A percentile compares a stretch with the other conserved stretches of the same genome.
phyloP scores from a whole-genome alignment of 495 filamentous ascomycete species.

The Friedmanniomyces simplex region DNA sequence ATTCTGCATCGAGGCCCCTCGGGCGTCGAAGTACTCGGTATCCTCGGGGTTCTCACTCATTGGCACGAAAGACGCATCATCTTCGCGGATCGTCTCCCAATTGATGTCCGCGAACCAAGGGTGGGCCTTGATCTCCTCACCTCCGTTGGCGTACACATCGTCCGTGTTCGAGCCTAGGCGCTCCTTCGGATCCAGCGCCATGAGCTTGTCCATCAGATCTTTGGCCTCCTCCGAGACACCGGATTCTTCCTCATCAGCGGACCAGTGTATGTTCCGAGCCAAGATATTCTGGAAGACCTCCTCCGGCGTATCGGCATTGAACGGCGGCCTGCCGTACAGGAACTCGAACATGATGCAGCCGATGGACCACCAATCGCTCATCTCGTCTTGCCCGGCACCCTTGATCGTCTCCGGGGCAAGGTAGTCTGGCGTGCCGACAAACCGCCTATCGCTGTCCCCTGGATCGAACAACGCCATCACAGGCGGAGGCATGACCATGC shows the following conservation, averaged over 20 bases:
- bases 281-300: constrained; percentile 96
- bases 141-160: constrained; percentile 68
- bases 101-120: constrained; percentile 81
- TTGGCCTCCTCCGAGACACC: constrained; percentile 69
- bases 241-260: constrained; percentile 49
- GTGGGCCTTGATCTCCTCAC: constrained; percentile 80
- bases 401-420: constrained; percentile 94
- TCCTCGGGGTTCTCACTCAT: constrained; percentile 89
- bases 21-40: constrained; percentile 92
- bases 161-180: constrained; percentile 76
- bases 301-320: constrained; percentile 83
- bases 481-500: constrained; percentile 71
- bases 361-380: constrained; percentile 98
- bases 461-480: constrained; percentile 95
- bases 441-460: constrained; percentile 81
- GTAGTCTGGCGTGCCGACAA: constrained; percentile 96
- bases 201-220: constrained; percentile 83
- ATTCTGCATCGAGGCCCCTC: constrained; percentile 78
- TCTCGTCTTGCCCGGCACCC: constrained; percentile 88
- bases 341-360: constrained; percentile 98
- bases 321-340: constrained; percentile 83
- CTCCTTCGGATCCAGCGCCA: constrained; percentile 67
- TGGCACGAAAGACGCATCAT: constrained; percentile 92
- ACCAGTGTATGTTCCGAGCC: constrained; percentile 79
- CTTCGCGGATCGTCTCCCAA: constrained; percentile 82